These are phyloP conservation scores for Skeletonema potamos DNA, from an alignment of 108 stramenopile genomes.

Conservation along the genomic window DNA sequence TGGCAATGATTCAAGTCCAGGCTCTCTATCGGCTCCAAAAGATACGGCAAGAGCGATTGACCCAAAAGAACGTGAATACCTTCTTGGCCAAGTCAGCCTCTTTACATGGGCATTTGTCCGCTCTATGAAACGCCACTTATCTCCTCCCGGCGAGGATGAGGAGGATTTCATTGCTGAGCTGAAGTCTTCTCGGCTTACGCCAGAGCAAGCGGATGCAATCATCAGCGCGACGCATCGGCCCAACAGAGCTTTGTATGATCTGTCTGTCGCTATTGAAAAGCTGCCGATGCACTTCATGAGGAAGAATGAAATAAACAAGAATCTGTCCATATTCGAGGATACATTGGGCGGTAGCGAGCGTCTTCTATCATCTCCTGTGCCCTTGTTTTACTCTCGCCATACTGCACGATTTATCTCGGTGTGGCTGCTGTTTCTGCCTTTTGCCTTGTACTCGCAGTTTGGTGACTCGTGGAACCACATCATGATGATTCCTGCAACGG, in stretches of 20 bases:
- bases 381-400: conserved; percentile 65
- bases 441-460: conserved; percentile 56
- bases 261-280: conserved; percentile 50
- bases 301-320: conserved; percentile 55
- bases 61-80: neutral
- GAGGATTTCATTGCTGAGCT: conserved; percentile 31
- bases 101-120: conserved; percentile 33
- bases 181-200: conserved; percentile 28
- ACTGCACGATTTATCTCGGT: conserved; percentile 60
- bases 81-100: conserved; percentile 5
- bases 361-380: conserved; percentile 58
- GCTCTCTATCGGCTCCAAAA: neutral
- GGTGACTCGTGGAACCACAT: conserved; percentile 57
- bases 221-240: conserved; percentile 60
- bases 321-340: conserved; percentile 55
- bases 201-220: conserved; percentile 42
- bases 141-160: conserved; percentile 22
- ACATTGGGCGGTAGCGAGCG: conserved; percentile 48
- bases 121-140: conserved; percentile 36
- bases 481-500: conserved; percentile 55
- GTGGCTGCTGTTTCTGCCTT: conserved; percentile 59
- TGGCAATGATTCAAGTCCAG: neutral
- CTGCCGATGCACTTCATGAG: conserved; percentile 71
- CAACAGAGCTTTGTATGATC: conserved; percentile 57
- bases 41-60: neutral